Conservation (phyloP, 2,329 filamentous ascomycete genomes). For the Cladophialophora chaetospira region DNA sequence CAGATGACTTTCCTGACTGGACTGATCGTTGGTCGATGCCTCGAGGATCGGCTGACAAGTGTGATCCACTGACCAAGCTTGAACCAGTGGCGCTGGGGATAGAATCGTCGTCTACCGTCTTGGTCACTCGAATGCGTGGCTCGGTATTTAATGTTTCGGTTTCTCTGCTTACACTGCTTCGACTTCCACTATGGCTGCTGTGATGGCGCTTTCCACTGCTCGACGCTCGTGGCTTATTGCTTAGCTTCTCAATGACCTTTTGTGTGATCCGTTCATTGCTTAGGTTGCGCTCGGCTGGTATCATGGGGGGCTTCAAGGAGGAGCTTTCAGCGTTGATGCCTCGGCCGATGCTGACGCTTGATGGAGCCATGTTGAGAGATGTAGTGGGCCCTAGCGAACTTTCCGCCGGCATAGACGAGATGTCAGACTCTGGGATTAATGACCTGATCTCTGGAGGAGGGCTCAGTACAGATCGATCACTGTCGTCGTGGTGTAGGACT, state of each 20-base stretch:
- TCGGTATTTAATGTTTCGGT: conserved; percentile 41
- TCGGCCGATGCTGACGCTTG: conserved; percentile 49
- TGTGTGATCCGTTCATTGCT: conserved; percentile 69
- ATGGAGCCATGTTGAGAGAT: conserved; percentile 36
- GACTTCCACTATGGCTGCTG: conserved; percentile 48
- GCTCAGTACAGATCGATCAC: conserved; percentile 68
- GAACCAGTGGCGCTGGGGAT: conserved; percentile 59
- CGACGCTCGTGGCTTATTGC: conserved; percentile 50
- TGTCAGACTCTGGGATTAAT: conserved; percentile 73
- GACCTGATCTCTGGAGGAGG: conserved; percentile 64
- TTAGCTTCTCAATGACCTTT: conserved; percentile 69
- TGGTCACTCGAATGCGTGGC: conserved; percentile 52
- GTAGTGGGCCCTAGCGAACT: conserved; percentile 64
- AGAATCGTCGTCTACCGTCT: conserved; percentile 56
- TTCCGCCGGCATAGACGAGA: conserved; percentile 78
- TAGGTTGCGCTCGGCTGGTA: conserved; percentile 62
- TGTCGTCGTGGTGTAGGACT: conserved; percentile 67
- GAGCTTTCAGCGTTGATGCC: conserved; percentile 41
- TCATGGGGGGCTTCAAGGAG: conserved; percentile 60
- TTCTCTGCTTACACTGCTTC: conserved; percentile 46
- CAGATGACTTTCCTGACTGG: conserved; percentile 61
- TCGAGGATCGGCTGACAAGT: conserved; percentile 51
- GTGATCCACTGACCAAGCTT: conserved; percentile 59
- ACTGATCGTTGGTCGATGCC: conserved; percentile 62
- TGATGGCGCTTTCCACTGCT: conserved; percentile 45